Evolutionary conservation across 768 basidiomycete species (phyloP).

Genomic region (Rhizopogon vinicolor): DNA sequence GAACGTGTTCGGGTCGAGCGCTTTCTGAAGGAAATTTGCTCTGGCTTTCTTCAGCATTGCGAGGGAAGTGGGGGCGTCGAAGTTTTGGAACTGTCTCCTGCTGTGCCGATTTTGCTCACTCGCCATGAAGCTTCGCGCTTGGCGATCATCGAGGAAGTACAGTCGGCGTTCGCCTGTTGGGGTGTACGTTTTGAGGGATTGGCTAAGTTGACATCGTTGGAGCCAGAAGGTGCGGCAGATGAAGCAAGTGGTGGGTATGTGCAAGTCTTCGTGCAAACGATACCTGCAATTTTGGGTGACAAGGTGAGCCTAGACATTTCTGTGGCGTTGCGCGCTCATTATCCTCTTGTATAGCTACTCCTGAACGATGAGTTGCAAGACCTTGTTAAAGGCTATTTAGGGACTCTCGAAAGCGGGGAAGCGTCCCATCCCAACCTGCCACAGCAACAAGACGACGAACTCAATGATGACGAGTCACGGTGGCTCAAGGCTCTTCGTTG

Average conservation of each 20-base stretch:
- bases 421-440: constrained; percentile 13
- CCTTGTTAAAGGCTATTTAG: constrained; percentile 70
- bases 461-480: constrained; percentile 18
- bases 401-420: constrained; percentile 50
- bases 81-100: constrained; percentile 43
- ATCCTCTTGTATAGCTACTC: constrained; percentile 42
- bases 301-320: constrained; percentile 40
- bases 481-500: constrained; percentile 76
- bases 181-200: constrained; percentile 54
- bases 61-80: constrained; percentile 32
- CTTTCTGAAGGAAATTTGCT: constrained; percentile 71
- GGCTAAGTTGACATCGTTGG: constrained; percentile 15
- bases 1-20: constrained; percentile 90
- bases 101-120: constrained; percentile 62
- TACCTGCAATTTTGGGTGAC: constrained; percentile 70
- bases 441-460: constrained; percentile 8
- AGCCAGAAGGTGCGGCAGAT: constrained; percentile 11
- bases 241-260: constrained; percentile 41
- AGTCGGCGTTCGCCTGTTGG: constrained; percentile 58
- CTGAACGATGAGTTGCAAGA: constrained; percentile 69
- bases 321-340: constrained; percentile 5
- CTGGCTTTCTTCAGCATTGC: constrained; percentile 50
- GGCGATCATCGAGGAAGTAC: constrained; percentile 34
- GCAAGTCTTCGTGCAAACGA: constrained; percentile 58
- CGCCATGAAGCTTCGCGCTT: constrained; percentile 55